Base-by-base conservation (phyloP, 805 yeast species). In the Saturnispora ahearnii region DNA sequence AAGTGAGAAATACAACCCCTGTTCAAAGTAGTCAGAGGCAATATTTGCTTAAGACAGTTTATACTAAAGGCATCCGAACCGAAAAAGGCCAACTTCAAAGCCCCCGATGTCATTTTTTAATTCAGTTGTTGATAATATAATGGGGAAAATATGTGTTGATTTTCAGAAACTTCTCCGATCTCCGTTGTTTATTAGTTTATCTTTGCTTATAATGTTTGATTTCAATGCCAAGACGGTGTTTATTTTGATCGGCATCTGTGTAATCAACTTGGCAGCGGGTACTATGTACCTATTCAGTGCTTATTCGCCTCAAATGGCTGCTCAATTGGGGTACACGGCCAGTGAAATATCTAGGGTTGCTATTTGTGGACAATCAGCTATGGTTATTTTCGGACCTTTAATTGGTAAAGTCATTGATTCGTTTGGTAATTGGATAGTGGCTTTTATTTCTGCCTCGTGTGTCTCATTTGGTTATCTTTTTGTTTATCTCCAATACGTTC, bases 31-130 rank as follows among this genome's bases (percentile, higher is more conserved):
- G 24, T 18, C 11, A 63, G 59, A 41, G 55, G 69, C 3, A 71
- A 56, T 7, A 74, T 56, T 13, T 66, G 68, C 8, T 63, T 58
- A 15, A 87, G 68, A 3, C 85, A 76, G 8, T 64, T 68, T 28
- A 80, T 73, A 56, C 89, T 81, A 64, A 87, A 87, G 22, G 62
- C 63, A 60, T 87, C 96, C 1, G 89, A 77, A 0, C 96, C 96
- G 63, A 87, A 87, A 59, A 78, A 85, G 1, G 88, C 86, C 9
- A 87, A 63, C 34, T 56, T 53, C 26, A 63, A 48, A 21, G 49
- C 41, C 24, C 32, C 7, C 11, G 21, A 12, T n/a, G 24, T 9
- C 33, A n/a, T 24, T 7, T 15, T 12, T 29, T 24, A 31, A 26
- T 26, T 8, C 29, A 26, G 9, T 26, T 26, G 29, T 6, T 8